A percentile compares a stretch with the other conserved stretches of the same genome.
These are phyloP conservation scores for Amaranthus tricolor DNA, from an alignment of 179 eudicot genomes.

Conservation along the genomic window DNA sequence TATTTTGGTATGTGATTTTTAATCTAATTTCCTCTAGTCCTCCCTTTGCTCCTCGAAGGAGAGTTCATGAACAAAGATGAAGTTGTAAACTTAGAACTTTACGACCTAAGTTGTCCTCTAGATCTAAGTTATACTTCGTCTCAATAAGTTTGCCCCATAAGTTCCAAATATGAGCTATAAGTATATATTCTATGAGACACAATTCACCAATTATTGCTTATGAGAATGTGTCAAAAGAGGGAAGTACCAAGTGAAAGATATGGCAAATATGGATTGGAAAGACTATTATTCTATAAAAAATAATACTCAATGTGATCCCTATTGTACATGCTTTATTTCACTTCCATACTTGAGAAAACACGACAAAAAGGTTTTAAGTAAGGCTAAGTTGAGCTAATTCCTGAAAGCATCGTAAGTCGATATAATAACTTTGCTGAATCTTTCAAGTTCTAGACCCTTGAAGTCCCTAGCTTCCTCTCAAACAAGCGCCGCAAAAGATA, in stretches of 20 bases:
- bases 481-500: constrained; percentile 73
- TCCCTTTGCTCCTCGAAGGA: too few relatives aligned
- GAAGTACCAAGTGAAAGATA: neutral
- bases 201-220: too few relatives aligned
- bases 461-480: constrained; percentile 54
- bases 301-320: constrained; percentile 13
- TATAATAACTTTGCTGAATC: constrained; percentile 3
- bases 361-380: neutral
- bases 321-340: constrained; percentile 5
- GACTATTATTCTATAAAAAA: neutral
- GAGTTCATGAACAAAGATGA: too few relatives aligned
- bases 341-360: neutral
- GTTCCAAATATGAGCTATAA: too few relatives aligned
- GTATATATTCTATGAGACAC: too few relatives aligned
- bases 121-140: too few relatives aligned
- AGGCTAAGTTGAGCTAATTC: constrained; percentile 13
- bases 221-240: too few relatives aligned
- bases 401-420: neutral
- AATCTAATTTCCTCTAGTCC: too few relatives aligned
- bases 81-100: too few relatives aligned
- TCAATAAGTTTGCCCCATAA: too few relatives aligned
- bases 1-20: too few relatives aligned
- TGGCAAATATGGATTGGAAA: neutral
- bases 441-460: constrained; percentile 44
- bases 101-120: too few relatives aligned